phyloP scores from a whole-genome alignment of 202 grass and related monocot genomes.

The Zoysia matrella region DNA sequence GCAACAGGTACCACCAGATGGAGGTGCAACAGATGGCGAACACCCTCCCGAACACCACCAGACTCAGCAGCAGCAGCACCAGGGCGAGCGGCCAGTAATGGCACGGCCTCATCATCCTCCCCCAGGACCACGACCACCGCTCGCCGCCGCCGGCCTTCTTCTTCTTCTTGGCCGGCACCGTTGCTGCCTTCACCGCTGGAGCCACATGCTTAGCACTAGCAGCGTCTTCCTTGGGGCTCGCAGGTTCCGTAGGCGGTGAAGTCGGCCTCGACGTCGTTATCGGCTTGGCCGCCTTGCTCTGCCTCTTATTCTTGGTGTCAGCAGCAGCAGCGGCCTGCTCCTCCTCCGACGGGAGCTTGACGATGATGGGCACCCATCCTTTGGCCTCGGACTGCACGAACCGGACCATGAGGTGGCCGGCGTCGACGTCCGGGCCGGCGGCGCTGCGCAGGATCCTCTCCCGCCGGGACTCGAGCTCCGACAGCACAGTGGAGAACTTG shows the following conservation, averaged over 20 bases:
- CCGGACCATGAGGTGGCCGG: conserved; percentile 54
- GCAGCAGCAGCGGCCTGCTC: not conserved
- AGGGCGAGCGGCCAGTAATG: conserved; percentile 60
- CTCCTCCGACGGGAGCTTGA: conserved; percentile 59
- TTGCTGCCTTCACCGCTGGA: not conserved
- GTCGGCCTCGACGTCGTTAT: not conserved
- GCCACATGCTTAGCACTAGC: not conserved
- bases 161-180: not conserved
- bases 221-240: conserved; percentile 31
- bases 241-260: conserved; percentile 24
- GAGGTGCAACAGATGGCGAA: conserved; percentile 90
- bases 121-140: conserved; percentile 44
- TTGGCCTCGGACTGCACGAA: conserved; percentile 68
- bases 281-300: conserved; percentile 11
- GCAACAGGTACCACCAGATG: conserved; percentile 88
- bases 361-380: conserved; percentile 69
- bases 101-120: conserved; percentile 42
- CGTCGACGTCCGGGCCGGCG: conserved; percentile 30
- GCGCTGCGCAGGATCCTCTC: conserved; percentile 65
- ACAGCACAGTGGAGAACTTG: conserved; percentile 82
- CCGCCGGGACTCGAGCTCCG: conserved; percentile 73
- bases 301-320: conserved; percentile 18
- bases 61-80: conserved; percentile 55
- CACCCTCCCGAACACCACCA: conserved; percentile 72
- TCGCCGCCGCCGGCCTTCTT: conserved; percentile 7